These are phyloP conservation scores for Pueraria montana DNA, from an alignment of 306 rosid genomes.

Conservation along the genomic window DNA sequence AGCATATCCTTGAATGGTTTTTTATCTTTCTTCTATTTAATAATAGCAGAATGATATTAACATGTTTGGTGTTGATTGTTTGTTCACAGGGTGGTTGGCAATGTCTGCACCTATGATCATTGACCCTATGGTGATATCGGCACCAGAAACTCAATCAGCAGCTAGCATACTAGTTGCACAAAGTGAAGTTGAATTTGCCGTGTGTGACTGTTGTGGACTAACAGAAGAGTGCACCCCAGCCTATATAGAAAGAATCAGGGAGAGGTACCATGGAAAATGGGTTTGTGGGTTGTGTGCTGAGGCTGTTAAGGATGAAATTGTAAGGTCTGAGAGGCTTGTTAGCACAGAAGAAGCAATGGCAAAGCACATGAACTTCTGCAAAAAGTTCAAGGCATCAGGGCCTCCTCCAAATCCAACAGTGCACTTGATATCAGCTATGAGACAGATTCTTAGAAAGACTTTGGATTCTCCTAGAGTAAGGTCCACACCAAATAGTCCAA, in stretches of 20 bases:
- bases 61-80: background rate
- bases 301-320: conserved; percentile 87
- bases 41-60: conserved; percentile 10
- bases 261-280: conserved; percentile 81
- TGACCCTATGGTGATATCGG: conserved; percentile 69
- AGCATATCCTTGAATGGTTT: background rate
- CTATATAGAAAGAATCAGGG: conserved; percentile 79
- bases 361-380: conserved; percentile 82
- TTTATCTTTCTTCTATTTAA: background rate
- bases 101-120: conserved; percentile 78
- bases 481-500: conserved; percentile 73
- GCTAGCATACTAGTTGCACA: conserved; percentile 54
- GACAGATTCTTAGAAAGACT: conserved; percentile 82
- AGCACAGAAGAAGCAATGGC: conserved; percentile 90
- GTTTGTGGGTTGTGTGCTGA: conserved; percentile 93
- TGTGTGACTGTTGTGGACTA: conserved; percentile 92
- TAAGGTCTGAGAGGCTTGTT: conserved; percentile 74
- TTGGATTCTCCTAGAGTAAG: conserved; percentile 83
- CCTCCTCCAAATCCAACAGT: conserved; percentile 83
- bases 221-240: conserved; percentile 93
- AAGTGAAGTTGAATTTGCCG: conserved; percentile 76
- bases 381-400: conserved; percentile 69
- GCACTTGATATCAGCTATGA: conserved; percentile 87
- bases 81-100: conserved; percentile 64
- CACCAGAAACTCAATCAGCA: conserved; percentile 67